These are phyloP conservation scores for Ormosia semicastrata DNA, from an alignment of 306 rosid genomes.

Conservation along the genomic window DNA sequence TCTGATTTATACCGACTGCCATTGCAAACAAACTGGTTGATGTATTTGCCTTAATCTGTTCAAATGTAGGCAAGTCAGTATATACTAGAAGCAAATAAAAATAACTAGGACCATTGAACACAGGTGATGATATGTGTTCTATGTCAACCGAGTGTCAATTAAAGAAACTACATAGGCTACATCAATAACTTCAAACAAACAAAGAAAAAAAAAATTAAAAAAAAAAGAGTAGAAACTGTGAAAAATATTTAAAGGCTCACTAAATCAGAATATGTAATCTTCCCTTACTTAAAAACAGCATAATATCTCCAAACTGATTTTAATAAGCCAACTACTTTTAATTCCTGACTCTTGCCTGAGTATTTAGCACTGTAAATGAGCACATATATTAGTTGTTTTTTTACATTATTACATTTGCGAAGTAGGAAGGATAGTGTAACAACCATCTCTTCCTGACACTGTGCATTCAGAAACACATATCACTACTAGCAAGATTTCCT, in stretches of 20 bases:
- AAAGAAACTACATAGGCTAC: neutral
- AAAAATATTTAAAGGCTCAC: neutral
- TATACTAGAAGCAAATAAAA: neutral
- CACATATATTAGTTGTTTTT: neutral
- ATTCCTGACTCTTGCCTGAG: neutral
- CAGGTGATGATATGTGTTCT: neutral
- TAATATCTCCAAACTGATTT: neutral
- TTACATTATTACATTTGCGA: neutral
- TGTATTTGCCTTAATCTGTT: slow-evolving; percentile 37
- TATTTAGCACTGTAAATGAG: neutral
- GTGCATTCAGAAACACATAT: neutral
- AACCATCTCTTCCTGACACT: neutral
- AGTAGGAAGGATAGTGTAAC: neutral
- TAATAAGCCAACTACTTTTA: neutral
- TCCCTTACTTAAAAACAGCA: neutral
- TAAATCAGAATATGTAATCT: neutral
- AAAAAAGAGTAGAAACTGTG: neutral
- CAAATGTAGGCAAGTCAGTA: slow-evolving; percentile 18
- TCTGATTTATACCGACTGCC: slow-evolving; percentile 81
- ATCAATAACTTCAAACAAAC: neutral
- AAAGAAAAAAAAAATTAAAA: neutral
- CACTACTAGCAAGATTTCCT: neutral
- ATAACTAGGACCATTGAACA: neutral
- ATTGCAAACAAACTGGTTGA: slow-evolving; percentile 57
- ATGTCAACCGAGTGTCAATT: neutral